phyloP scores from a whole-genome alignment of 176 grass and related monocot genomes.

The Oryza punctata region DNA sequence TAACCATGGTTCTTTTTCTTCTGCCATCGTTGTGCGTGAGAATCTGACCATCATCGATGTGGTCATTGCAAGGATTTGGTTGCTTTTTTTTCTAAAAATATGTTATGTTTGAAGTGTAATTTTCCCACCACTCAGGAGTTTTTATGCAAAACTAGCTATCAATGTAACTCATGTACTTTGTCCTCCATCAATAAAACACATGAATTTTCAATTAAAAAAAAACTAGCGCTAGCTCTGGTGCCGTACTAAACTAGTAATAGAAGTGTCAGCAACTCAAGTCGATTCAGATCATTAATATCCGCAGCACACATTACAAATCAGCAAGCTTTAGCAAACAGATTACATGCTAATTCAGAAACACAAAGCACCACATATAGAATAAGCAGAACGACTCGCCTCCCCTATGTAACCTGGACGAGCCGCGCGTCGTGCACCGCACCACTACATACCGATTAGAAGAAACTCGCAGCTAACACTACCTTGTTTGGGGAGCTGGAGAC shows the following conservation, averaged over 20 bases:
- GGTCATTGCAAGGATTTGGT: too few species aligned
- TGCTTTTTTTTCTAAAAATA: too few species aligned
- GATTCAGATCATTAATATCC: slow-evolving; percentile 4
- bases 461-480: not conserved
- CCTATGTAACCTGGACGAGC: not conserved
- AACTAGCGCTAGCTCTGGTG: not conserved
- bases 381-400: not conserved
- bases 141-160: too few species aligned
- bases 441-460: not conserved
- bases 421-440: not conserved
- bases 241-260: not conserved
- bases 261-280: slow-evolving; percentile 14
- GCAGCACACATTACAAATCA: slow-evolving; percentile 29
- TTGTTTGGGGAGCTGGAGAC: too few species aligned
- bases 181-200: too few species aligned
- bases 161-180: too few species aligned
- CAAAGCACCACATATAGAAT: not conserved
- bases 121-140: too few species aligned
- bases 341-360: slow-evolving; percentile 29
- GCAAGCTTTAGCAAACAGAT: slow-evolving; percentile 25
- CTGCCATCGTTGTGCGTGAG: too few species aligned
- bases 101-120: too few species aligned
- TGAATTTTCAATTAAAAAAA: too few species aligned
- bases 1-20: too few species aligned
- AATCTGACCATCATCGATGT: too few species aligned